Base-by-base conservation (phyloP, 2,329 filamentous ascomycete genomes). In the Trichophyton simii region DNA sequence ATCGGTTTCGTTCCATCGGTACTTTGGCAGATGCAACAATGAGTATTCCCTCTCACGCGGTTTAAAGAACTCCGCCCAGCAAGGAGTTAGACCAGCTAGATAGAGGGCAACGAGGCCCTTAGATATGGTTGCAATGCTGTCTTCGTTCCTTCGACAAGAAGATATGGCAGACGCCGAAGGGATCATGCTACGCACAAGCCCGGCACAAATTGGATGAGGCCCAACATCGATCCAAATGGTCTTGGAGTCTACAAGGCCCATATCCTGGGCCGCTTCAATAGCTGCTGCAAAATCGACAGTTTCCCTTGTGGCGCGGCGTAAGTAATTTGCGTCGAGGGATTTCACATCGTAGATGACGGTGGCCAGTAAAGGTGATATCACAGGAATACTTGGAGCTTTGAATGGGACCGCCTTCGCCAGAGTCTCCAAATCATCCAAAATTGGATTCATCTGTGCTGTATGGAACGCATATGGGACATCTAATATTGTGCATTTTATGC, bases 141-240 rank as follows among this genome's bases (percentile, higher is more conserved):
- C 77, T 62, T 81, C 75, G 68, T 87, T 85, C 50, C 79, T 80
- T 62, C 84, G 82, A 34, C 83, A 83, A 8, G 88, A 76, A 3
- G 85, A 84, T 2, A 84, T 79, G 9, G 82, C 79, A 11, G 81
- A 80, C 46, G 80, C 77, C 6, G 77, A 74, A 3, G 75, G 73
- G 79, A 3, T 81, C 83, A 18, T 82, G 80, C 76, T 86, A 87
- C 65, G 89, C 80, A 77, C 48, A 80, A 90, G 85, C 62, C 81
- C 81, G 48, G 81, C 79, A 72, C 83, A 87, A 11, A 89, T 82
- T 0, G 87, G 86, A 67, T 89, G 85, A 36, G 87, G 86, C n/a
- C 87, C 87, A 65, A 90, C 75, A 70, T 91, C 87, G 61, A 91
- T 75, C 82, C 84, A 89, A 31, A 84, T 79, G 3, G 86, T 87